Evolutionary conservation across 208 protist genomes (phyloP), one percentile per base, ranked within the genome.

Genomic region (Willaertia magna): DNA sequence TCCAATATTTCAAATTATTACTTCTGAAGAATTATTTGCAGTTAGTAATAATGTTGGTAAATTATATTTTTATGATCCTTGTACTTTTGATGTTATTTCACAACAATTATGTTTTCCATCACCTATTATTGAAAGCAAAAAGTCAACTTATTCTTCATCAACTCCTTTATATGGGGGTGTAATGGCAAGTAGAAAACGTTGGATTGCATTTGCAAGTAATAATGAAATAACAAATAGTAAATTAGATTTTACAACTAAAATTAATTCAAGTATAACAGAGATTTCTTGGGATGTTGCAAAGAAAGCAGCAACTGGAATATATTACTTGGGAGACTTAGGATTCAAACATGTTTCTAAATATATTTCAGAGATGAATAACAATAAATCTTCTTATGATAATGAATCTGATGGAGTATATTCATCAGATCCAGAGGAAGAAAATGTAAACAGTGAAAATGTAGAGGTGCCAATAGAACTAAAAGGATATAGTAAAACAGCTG

Each of bases 131-230:
- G 6, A n/a, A 18, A 52, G 11, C 44, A 84, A 30, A 18, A 44
- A 30, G 39, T n/a, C n/a, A n/a, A 18, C 26, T 34, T 9, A 18
- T 4, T 34, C 55, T 34, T 9, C 22, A 1, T 16, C 26, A n/a
- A 67, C 6, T 9, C 26, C 26, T 1, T n/a, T 86, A 40, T 83
- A 55, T 76, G 46, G 48, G 3, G 79, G 81, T 52, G 61, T 85
- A 0, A 74, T 89, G n/a, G 88, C 88, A 47, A n/a, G 83, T 20
- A 46, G 88, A 44, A 34, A 74, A 14, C 26, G 88, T n/a, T 89
- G 83, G 83, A 76, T 88, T 44, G 88, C 88, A 22, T 89, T 87
- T 76, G 82, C 87, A 14, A 67, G 46, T 74, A 42, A 87, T 18
- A 84, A 40, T 18, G 30, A 30, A 51, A 43, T 61, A 20, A 46